A percentile compares a stretch with the other conserved stretches of the same genome.
Conservation (phyloP, 2,329 filamentous ascomycete species). For the Beauveria brongniartii region DNA sequence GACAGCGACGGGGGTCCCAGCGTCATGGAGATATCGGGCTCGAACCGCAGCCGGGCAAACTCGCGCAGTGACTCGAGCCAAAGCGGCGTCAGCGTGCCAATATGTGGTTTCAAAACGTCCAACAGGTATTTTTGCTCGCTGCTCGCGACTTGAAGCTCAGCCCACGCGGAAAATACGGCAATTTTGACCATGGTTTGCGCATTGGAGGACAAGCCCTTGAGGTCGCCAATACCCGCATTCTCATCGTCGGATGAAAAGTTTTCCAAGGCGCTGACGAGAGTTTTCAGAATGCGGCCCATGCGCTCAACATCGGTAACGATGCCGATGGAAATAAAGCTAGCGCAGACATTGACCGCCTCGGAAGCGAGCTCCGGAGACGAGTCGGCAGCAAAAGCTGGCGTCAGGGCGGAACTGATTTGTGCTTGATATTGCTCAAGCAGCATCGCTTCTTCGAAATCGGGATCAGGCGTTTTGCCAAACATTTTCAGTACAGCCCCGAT, state of each 20-base stretch:
- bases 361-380: slow-evolving; percentile 93
- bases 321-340: slow-evolving; percentile 93
- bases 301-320: slow-evolving; percentile 96
- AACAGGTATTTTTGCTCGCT: slow-evolving; percentile 83
- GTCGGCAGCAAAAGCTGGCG: slow-evolving; percentile 89
- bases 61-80: slow-evolving; percentile 92
- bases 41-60: slow-evolving; percentile 86
- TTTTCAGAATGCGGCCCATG: slow-evolving; percentile 97
- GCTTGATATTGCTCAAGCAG: slow-evolving; percentile 97
- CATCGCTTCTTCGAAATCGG: slow-evolving; percentile 95
- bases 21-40: slow-evolving; percentile 93
- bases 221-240: slow-evolving; percentile 80
- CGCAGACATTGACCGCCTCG: slow-evolving; percentile 93
- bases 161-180: slow-evolving; percentile 95
- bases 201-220: slow-evolving; percentile 88
- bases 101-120: slow-evolving; percentile 82
- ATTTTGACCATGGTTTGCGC: slow-evolving; percentile 98
- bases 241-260: slow-evolving; percentile 81
- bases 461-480: slow-evolving; percentile 92
- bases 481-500: slow-evolving; percentile 90
- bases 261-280: slow-evolving; percentile 81
- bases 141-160: slow-evolving; percentile 91
- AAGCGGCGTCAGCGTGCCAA: slow-evolving; percentile 79
- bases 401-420: slow-evolving; percentile 93
- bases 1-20: slow-evolving; percentile 73